Percentiles rank a stretch among this genome's conserved stretches.
These are phyloP conservation scores for Plasmodium adleri DNA, from an alignment of 169 alveolate species.

Conservation along the genomic window DNA sequence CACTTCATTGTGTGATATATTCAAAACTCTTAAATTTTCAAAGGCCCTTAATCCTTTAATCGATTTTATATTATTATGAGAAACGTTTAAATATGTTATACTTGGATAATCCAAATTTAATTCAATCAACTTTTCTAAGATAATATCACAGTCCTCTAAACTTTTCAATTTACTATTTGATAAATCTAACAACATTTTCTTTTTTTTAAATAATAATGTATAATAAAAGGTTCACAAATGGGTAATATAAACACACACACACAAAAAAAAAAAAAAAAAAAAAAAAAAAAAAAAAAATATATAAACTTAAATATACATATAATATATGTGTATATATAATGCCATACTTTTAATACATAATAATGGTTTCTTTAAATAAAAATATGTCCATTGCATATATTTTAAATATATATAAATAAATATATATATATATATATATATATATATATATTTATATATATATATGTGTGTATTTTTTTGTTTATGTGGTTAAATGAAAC, in stretches of 20 bases:
- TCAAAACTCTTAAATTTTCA: constrained; percentile 43
- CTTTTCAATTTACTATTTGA: constrained; percentile 46
- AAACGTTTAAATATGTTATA: constrained; percentile 57
- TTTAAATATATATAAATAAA: too few relatives aligned
- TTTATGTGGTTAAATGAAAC: too few relatives aligned
- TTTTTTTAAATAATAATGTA: too few relatives aligned
- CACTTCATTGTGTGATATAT: constrained; percentile 34
- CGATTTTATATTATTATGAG: constrained; percentile 24
- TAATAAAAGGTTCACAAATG: too few relatives aligned
- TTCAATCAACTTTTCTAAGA: constrained; percentile 53
- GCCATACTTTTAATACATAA: too few relatives aligned
- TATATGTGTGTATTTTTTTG: too few relatives aligned
- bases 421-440: too few relatives aligned
- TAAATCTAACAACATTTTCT: constrained; percentile 53
- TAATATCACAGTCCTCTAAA: constrained; percentile 54
- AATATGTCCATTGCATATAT: too few relatives aligned
- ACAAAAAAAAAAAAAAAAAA: not conserved
- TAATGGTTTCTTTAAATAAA: too few relatives aligned
- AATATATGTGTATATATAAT: too few relatives aligned
- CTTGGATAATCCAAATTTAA: constrained; percentile 47
- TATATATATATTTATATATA: too few relatives aligned
- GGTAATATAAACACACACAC: not conserved
- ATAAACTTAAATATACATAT: not conserved
- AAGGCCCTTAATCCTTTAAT: constrained; percentile 46
- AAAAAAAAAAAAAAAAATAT: not conserved